These are phyloP conservation scores for Scheffersomyces coipomensis DNA, from an alignment of 805 yeast species.

Conservation along the genomic window DNA sequence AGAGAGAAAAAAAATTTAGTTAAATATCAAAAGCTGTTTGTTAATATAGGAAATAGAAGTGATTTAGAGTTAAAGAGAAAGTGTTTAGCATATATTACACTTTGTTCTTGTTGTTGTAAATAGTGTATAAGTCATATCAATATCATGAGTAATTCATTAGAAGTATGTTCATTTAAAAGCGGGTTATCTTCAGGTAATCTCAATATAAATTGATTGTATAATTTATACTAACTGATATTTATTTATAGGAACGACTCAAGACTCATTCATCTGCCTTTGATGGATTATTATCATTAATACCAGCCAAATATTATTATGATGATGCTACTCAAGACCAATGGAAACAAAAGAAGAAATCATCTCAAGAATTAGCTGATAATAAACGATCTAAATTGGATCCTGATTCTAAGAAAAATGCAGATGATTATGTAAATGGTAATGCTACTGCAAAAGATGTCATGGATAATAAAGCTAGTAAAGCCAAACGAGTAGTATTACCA, in stretches of 20 bases:
- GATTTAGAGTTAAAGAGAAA: too few species aligned
- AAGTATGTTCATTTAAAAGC: slow-evolving; percentile 40
- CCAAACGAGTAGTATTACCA: slow-evolving; percentile 47
- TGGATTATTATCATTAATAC: slow-evolving; percentile 85
- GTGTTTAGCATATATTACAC: too few species aligned
- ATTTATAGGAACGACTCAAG: slow-evolving; percentile 66
- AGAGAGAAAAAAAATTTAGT: too few species aligned
- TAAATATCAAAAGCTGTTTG: too few species aligned
- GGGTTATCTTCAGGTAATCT: too few species aligned
- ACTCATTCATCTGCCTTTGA: slow-evolving; percentile 81
- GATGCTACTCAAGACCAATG: slow-evolving; percentile 88
- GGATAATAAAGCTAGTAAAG: slow-evolving; percentile 52
- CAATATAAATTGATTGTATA: background rate
- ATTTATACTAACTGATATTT: too few species aligned
- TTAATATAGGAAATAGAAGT: too few species aligned
- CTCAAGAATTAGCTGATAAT: slow-evolving; percentile 57
- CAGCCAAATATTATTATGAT: slow-evolving; percentile 92
- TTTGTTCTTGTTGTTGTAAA: too few species aligned
- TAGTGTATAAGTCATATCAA: too few species aligned
- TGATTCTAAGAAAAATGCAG: slow-evolving; percentile 40
- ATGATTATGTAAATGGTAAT: slow-evolving; percentile 38
- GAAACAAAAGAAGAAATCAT: slow-evolving; percentile 77
- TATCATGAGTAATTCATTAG: slow-evolving; percentile 56
- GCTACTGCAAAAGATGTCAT: slow-evolving; percentile 61
- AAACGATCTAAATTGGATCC: slow-evolving; percentile 80